Base-by-base conservation (phyloP, 768 basidiomycete species). In the Boletellus ananas region DNA sequence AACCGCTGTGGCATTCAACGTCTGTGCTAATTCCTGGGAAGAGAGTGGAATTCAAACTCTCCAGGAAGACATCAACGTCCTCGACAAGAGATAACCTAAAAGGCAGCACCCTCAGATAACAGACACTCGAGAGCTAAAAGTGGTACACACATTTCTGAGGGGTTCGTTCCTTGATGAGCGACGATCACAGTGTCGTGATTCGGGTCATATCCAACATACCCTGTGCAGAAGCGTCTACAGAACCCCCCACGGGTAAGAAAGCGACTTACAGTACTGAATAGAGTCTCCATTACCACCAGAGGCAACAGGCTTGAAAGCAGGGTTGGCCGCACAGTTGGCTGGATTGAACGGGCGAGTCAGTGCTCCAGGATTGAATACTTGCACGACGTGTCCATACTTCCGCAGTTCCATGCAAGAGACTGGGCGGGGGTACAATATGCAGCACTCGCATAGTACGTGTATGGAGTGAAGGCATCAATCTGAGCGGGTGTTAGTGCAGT, bases 131-230 rank as follows among this genome's bases (percentile, higher is more conserved):
- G 10, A 34, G 14, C 17, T 9, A 2, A 33, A 21, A 21, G 11
- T 14, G 11, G 17, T 6, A 20, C 57, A 33, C 34, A 70, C 71
- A 72, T 57, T 42, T 68, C 52, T 0, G 33, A 39, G 16, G 64
- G 58, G 29, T 68, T 39, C 4, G 66, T 72, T 51, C 72, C 72
- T 31, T 75, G 63, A 43, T 75, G 73, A 3, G 67, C 50, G 6
- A 73, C 71, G 43, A 74, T 66, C 34, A 72, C 72, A 2, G 61
- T 64, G 5, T 58, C 4, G 23, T 74, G 59, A 1, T 52, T 61
- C 0, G 76, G 72, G 50, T 75, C 75, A 54, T 69, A 81, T n/a
- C 79, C 79, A 33, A 81, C 79, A 47, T 67, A 79, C 78, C 78
- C 79, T 80, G 21, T 34, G 8, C 18, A 17, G 43, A 36, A 27